Conservation (phyloP, 2,329 filamentous ascomycete genomes). For the Colletotrichum sp. region DNA sequence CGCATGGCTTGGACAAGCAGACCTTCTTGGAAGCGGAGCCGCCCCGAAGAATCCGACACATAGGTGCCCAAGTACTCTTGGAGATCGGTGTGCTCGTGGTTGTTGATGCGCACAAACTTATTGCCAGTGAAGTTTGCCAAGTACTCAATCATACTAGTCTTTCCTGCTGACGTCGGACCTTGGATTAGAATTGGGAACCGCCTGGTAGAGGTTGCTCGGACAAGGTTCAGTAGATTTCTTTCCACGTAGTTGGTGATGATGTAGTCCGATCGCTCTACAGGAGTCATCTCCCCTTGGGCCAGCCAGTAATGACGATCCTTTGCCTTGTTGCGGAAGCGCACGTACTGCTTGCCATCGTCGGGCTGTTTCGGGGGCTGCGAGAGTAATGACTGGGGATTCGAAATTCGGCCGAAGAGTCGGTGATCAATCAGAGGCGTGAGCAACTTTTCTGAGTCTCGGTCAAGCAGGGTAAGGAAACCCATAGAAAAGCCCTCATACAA, state of each 20-base stretch:
- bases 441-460: constrained; percentile 79
- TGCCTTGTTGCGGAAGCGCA: constrained; percentile 73
- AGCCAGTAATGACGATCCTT: constrained; percentile 86
- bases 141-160: constrained; percentile 99
- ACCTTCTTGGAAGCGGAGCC: constrained; percentile 89
- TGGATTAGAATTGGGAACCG: constrained; percentile 95
- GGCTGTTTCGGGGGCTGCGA: constrained; percentile 80
- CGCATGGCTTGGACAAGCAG: constrained; percentile 90
- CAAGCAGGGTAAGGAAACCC: constrained; percentile 92
- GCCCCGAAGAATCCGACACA: constrained; percentile 83
- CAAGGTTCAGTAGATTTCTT: constrained; percentile 91
- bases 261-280: constrained; percentile 82
- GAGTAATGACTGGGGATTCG: constrained; percentile 74
- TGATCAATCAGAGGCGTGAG: constrained; percentile 81
- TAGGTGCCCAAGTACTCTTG: constrained; percentile 98
- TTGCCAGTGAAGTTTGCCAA: constrained; percentile 96
- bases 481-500: constrained; percentile 96
- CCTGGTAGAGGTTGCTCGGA: constrained; percentile 89
- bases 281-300: constrained; percentile 70
- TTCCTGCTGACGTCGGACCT: constrained; percentile 94
- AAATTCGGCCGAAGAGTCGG: constrained; percentile 75
- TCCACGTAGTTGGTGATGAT: constrained; percentile 97
- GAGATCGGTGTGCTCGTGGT: constrained; percentile 97
- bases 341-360: constrained; percentile 76
- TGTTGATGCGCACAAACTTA: constrained; percentile 98